Percentiles rank a stretch among this genome's conserved stretches.
Evolutionary conservation across 228 moss, liverwort and hornwort species (phyloP).

Genomic region (Sphagnum fallax): DNA sequence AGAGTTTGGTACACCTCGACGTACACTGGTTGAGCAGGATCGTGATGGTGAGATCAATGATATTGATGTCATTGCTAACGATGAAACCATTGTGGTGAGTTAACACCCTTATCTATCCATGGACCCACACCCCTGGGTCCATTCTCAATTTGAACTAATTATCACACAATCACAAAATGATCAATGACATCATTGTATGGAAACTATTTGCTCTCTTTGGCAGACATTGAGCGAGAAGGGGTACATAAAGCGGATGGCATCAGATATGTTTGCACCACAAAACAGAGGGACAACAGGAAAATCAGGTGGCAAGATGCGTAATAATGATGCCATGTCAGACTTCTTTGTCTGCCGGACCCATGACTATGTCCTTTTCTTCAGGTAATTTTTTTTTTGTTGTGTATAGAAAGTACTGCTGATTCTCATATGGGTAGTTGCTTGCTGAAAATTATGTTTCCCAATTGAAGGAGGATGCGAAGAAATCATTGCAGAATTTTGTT

Average conservation of each 20-base stretch:
- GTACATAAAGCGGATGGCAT: constrained; percentile 96
- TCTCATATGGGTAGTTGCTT: too few relatives aligned
- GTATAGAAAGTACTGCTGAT: neutral
- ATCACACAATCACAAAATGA: too few relatives aligned
- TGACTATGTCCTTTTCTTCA: constrained; percentile 92
- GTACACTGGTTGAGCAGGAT: constrained; percentile 67
- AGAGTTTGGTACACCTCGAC: constrained; percentile 80
- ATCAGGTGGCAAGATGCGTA: constrained; percentile 88
- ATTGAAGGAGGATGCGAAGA: too few relatives aligned
- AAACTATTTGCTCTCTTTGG: neutral
- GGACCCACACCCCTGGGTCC: too few relatives aligned
- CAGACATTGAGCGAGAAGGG: constrained; percentile 94
- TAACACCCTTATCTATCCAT: neutral
- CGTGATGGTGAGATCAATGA: constrained; percentile 93
- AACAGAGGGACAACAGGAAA: constrained; percentile 95
- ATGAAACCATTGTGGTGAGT: constrained; percentile 89
- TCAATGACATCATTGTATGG: too few relatives aligned
- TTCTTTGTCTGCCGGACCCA: constrained; percentile 92
- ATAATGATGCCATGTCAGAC: constrained; percentile 82
- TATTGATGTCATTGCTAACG: constrained; percentile 87
- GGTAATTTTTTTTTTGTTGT: constrained; percentile 22
- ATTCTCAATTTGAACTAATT: too few relatives aligned
- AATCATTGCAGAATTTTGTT: neutral
- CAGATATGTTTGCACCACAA: constrained; percentile 85
- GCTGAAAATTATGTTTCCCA: too few relatives aligned